Conservation (phyloP, 2,329 filamentous ascomycete species). For the Trichoderma sp. region DNA sequence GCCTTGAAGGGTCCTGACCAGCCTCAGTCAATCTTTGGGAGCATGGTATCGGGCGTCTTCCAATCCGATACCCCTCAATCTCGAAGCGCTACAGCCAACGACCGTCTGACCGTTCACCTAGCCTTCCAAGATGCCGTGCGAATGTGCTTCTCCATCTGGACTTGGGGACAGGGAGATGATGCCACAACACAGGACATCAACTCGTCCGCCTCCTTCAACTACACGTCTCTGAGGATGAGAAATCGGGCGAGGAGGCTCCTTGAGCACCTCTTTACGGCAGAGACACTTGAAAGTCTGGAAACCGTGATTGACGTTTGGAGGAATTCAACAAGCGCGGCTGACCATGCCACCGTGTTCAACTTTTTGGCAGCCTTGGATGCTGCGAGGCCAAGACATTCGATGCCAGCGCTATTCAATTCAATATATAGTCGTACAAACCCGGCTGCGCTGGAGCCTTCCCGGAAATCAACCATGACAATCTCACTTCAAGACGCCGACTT, state of each 20-base stretch:
- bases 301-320: constrained; percentile 86
- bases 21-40: constrained; percentile 85
- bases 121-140: constrained; percentile 95
- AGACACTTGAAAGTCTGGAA: constrained; percentile 90
- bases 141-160: constrained; percentile 92
- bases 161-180: constrained; percentile 73
- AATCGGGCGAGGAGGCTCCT: constrained; percentile 84
- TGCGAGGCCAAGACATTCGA: constrained; percentile 83
- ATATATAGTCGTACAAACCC: constrained; percentile 95
- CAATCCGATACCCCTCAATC: constrained; percentile 72
- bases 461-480: constrained; percentile 86
- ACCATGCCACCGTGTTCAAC: constrained; percentile 70
- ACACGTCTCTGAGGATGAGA: constrained; percentile 86
- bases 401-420: constrained; percentile 92
- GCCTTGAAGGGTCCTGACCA: constrained; percentile 76
- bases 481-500: constrained; percentile 80
- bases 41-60: constrained; percentile 91
- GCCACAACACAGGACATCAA: constrained; percentile 58
- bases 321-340: constrained; percentile 44
- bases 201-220: constrained; percentile 79
- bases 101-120: constrained; percentile 87
- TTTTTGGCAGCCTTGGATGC: constrained; percentile 88
- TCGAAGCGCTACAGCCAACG: constrained; percentile 86
- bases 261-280: constrained; percentile 88
- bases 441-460: constrained; percentile 68